These are phyloP conservation scores for Claviceps monticola DNA, from an alignment of 2,329 filamentous ascomycete genomes.

Conservation along the genomic window DNA sequence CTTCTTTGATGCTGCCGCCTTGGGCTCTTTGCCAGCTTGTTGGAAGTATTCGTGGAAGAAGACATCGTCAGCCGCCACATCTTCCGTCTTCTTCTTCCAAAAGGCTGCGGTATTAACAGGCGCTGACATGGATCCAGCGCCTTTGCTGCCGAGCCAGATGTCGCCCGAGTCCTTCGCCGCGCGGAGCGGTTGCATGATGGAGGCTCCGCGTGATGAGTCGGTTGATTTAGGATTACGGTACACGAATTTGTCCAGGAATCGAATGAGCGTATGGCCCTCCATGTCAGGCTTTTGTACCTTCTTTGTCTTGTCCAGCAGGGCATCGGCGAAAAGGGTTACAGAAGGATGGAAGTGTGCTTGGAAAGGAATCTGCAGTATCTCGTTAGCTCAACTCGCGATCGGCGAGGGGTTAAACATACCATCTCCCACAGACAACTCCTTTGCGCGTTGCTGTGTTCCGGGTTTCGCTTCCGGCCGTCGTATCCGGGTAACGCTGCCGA, in stretches of 20 bases:
- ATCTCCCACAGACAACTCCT: slow-evolving; percentile 88
- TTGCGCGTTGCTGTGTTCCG: slow-evolving; percentile 86
- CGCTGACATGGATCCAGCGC: slow-evolving; percentile 20
- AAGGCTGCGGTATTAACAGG: slow-evolving; percentile 75
- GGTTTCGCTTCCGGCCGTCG: slow-evolving; percentile 81
- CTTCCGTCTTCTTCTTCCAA: slow-evolving; percentile 79
- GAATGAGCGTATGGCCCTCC: slow-evolving; percentile 76
- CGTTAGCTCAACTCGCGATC: not conserved
- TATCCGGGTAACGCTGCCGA: slow-evolving; percentile 39
- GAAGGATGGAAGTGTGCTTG: slow-evolving; percentile 79
- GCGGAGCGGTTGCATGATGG: slow-evolving; percentile 88
- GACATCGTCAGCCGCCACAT: slow-evolving; percentile 80
- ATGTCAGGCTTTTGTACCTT: slow-evolving; percentile 83
- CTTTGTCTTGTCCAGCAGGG: slow-evolving; percentile 53
- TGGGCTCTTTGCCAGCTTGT: slow-evolving; percentile 48
- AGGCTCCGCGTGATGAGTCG: slow-evolving; percentile 56
- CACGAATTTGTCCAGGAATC: slow-evolving; percentile 97
- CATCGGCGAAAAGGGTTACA: slow-evolving; percentile 67
- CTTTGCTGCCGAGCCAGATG: slow-evolving; percentile 41
- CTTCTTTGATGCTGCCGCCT: slow-evolving; percentile 40
- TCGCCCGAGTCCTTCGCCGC: slow-evolving; percentile 38
- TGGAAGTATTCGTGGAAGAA: slow-evolving; percentile 99
- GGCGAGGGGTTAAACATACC: slow-evolving; percentile 28
- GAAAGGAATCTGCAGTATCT: slow-evolving; percentile 18
- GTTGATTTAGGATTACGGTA: slow-evolving; percentile 81